A percentile compares a stretch with the other conserved stretches of the same genome.
phyloP scores from a whole-genome alignment of 352 stramenopile genomes.

The Pythium phragmitis region DNA sequence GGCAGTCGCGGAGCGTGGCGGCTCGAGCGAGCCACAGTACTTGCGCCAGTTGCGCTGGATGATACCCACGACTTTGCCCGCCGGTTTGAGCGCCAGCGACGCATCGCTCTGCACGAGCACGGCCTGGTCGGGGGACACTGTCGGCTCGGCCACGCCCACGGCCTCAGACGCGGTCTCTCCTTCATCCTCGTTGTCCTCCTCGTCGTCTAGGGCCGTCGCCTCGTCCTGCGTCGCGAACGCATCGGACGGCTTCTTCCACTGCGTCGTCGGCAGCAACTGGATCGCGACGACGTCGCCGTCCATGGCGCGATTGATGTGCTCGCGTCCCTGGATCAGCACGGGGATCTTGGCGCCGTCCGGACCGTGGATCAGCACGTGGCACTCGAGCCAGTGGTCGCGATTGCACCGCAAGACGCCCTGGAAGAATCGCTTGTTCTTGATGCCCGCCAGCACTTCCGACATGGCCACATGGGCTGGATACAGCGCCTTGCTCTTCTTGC shows the following conservation, averaged over 20 bases:
- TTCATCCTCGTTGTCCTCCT: constrained; percentile 43
- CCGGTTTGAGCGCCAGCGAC: constrained; percentile 59
- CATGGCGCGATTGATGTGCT: constrained; percentile 96
- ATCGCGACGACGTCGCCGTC: constrained; percentile 98
- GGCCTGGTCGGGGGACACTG: constrained; percentile 59
- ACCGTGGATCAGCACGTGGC: constrained; percentile 76
- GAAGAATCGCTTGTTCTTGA: constrained; percentile 88
- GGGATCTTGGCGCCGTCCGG: constrained; percentile 60
- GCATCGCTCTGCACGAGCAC: constrained; percentile 56
- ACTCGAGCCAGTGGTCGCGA: constrained; percentile 81
- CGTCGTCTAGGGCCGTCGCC: constrained; percentile 35
- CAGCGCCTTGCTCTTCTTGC: constrained; percentile 44
- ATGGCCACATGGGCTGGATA: constrained; percentile 80
- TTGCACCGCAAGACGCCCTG: constrained; percentile 90
- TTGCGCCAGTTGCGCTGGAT: constrained; percentile 93
- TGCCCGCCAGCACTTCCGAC: constrained; percentile 77
- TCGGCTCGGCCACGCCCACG: constrained; percentile 61
- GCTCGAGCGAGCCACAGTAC: constrained; percentile 93
- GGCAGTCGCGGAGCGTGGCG: constrained; percentile 45
- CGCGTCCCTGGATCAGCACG: constrained; percentile 65
- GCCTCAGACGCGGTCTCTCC: constrained; percentile 21
- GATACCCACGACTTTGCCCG: constrained; percentile 87
- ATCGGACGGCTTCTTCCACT: constrained; percentile 79
- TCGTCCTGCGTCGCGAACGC: constrained; percentile 51
- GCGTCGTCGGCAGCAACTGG: constrained; percentile 85